phyloP scores from a whole-genome alignment of 495 filamentous ascomycete species.

The Letharia lupina region DNA sequence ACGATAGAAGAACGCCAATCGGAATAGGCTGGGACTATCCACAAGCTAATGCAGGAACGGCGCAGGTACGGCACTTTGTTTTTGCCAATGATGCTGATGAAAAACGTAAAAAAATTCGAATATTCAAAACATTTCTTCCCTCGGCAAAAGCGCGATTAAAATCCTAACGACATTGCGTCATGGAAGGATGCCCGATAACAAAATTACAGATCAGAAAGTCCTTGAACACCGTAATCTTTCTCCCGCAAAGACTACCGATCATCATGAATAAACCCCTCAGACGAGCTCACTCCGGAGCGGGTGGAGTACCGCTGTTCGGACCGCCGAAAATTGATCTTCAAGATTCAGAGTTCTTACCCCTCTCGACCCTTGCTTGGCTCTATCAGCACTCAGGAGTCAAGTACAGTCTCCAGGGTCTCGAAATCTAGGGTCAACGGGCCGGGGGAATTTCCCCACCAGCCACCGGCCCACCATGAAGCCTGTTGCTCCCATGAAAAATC shows the following conservation, averaged over 20 bases:
- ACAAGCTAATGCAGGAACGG: constrained; percentile 25
- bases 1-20: constrained; percentile 19
- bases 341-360: background rate
- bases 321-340: background rate
- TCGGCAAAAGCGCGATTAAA: constrained; percentile 2
- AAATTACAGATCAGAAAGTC: background rate
- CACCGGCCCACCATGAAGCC: background rate
- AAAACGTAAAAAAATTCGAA: constrained; percentile 12
- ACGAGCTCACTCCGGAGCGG: background rate
- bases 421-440: constrained; percentile 11
- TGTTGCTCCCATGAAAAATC: constrained; percentile 14
- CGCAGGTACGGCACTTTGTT: constrained; percentile 23
- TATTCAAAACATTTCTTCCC: background rate
- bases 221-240: background rate
- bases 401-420: background rate
- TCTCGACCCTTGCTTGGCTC: background rate
- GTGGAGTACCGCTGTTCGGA: background rate
- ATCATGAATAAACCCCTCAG: background rate
- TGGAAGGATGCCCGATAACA: constrained; percentile 1
- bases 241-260: background rate
- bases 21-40: constrained; percentile 14
- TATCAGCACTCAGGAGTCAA: background rate
- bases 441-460: constrained; percentile 6
- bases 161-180: constrained; percentile 2
- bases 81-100: background rate